Evolutionary conservation across 1,139 yeast genomes (phyloP).

Genomic region (Nakaseomyces uthaithaninus): DNA sequence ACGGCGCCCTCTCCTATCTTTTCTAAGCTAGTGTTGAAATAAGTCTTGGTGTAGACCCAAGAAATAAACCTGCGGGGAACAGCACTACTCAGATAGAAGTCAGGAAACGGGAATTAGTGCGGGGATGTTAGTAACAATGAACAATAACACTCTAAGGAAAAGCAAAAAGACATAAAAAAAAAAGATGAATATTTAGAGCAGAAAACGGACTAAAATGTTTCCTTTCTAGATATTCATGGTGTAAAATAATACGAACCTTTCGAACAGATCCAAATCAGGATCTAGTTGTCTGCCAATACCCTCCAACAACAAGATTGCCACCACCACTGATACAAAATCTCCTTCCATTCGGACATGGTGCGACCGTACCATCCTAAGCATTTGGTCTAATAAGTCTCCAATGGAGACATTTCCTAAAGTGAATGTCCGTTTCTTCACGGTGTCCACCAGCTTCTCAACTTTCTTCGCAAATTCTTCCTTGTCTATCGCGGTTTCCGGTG

Average conservation of each 20-base stretch:
- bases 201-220: too few relatives aligned
- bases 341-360: slow-evolving; percentile 98
- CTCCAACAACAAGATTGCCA: slow-evolving; percentile 80
- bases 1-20: too few relatives aligned
- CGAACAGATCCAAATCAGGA: slow-evolving; percentile 86
- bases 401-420: slow-evolving; percentile 87
- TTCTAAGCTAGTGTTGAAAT: too few relatives aligned
- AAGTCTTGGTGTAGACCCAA: too few relatives aligned
- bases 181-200: too few relatives aligned
- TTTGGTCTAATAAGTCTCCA: slow-evolving; percentile 82
- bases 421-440: slow-evolving; percentile 80
- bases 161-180: too few relatives aligned
- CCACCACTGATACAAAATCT: slow-evolving; percentile 87
- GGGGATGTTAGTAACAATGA: too few relatives aligned
- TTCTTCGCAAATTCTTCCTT: slow-evolving; percentile 79
- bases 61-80: too few relatives aligned
- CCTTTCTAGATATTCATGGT: slow-evolving; percentile 33
- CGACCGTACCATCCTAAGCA: slow-evolving; percentile 78
- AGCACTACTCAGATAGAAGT: too few relatives aligned
- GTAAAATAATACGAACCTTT: slow-evolving; percentile 68
- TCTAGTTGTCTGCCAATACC: slow-evolving; percentile 93
- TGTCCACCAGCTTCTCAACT: slow-evolving; percentile 72
- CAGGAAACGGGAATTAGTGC: too few relatives aligned
- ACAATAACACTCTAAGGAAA: too few relatives aligned
- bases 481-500: slow-evolving; percentile 86